Evolutionary conservation across 495 filamentous ascomycete species (phyloP), one percentile per base, ranked within the genome.

Genomic region (Penicillium angulare): DNA sequence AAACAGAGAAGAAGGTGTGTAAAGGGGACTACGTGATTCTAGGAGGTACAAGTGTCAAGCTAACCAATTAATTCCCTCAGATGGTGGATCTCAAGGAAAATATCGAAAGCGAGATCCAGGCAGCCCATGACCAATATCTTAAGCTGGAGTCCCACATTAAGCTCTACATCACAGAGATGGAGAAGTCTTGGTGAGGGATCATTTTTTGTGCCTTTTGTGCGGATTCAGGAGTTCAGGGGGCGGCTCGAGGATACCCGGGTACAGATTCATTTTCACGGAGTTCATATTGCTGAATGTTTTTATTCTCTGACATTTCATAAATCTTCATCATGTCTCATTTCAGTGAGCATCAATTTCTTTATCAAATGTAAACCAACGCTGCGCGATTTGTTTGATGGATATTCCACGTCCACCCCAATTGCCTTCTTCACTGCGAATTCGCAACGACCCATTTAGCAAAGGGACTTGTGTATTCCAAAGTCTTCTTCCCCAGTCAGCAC

Each of bases 131-230:
- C 44, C 89, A 97, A 76, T 97, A 93, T 68, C 75, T 95, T 60
- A 96, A 95, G 79, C 83, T 97, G 79, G 92, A 97, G 70, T 85
- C 89, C 21, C 93, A 98, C 69, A 95, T 98, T 64, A 92, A 89
- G 68, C 78, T 96, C 50, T 98, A 98, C 75, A 93, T 97, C 66
- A 95, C 86, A 21, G 92, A 97, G 78, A 96, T 98, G 91, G 95
- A 97, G 67, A 92, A 97, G 72, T 85, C 83, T 51, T 79, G 92
- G 52, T 90, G 64, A 86, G 27, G 18, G 24, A 50, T 27, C 32
- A 45, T 27, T 44, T 47, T 64, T 50, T 59, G 32, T 59, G 40
- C 41, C 33, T 66, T 60, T 23, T 48, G 35, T 61, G 49, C 53
- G 49, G 18, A 38, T 62, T 61, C 52, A 60, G 69, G 68, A 72